Conservation (phyloP, 2,329 filamentous ascomycete genomes). For the Purpureocillium lavendulum region DNA sequence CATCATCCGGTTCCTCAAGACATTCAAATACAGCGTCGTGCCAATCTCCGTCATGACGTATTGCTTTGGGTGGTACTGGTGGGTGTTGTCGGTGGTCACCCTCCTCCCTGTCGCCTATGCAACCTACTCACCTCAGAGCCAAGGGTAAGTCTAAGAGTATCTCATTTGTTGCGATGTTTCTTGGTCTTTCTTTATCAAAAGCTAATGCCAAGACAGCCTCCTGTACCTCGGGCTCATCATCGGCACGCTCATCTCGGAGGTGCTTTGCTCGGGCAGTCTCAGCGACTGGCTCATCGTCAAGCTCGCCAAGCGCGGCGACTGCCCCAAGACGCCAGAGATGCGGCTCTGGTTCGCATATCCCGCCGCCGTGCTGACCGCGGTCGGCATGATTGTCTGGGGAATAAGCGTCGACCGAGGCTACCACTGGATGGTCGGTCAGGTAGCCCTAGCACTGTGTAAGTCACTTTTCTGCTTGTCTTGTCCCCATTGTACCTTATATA, state of each 20-base stretch:
- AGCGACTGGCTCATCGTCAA: slow-evolving; percentile 42
- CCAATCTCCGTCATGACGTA: slow-evolving; percentile 37
- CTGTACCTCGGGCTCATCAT: slow-evolving; percentile 45
- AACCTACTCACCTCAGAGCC: slow-evolving; percentile 37
- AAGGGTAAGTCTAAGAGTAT: too few species aligned
- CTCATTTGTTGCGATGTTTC: not conserved
- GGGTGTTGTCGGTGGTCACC: slow-evolving; percentile 43
- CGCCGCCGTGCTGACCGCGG: slow-evolving; percentile 34
- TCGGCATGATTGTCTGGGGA: slow-evolving; percentile 47
- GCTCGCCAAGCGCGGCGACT: slow-evolving; percentile 33
- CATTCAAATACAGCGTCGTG: slow-evolving; percentile 37
- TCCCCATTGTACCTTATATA: too few species aligned
- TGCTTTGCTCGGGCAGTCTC: slow-evolving; percentile 41
- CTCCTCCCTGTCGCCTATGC: slow-evolving; percentile 43
- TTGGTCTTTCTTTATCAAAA: too few species aligned
- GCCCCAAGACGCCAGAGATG: slow-evolving; percentile 41
- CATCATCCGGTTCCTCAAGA: slow-evolving; percentile 33
- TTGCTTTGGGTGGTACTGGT: slow-evolving; percentile 49
- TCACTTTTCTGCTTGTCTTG: too few species aligned
- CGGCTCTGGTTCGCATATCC: slow-evolving; percentile 48
- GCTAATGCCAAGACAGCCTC: slow-evolving; percentile 18
- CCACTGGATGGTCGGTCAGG: slow-evolving; percentile 49
- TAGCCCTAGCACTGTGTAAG: slow-evolving; percentile 44
- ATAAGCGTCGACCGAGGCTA: slow-evolving; percentile 41
- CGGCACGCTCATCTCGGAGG: slow-evolving; percentile 34